Evolutionary conservation across 2,329 filamentous ascomycete species (phyloP).

Genomic region (Akanthomyces lecanii): DNA sequence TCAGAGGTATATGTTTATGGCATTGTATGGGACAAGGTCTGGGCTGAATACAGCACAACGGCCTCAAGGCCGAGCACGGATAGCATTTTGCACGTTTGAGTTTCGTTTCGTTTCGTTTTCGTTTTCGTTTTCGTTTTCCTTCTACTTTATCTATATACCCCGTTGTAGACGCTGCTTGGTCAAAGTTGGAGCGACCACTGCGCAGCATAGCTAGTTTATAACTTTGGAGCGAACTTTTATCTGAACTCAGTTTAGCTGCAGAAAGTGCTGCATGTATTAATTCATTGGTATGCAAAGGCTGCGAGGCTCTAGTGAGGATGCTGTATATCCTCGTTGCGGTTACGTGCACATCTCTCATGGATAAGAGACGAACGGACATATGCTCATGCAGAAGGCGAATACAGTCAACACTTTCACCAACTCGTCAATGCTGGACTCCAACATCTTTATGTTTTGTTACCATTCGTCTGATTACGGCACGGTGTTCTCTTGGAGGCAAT

Average conservation of each 20-base stretch:
- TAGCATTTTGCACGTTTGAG: background rate
- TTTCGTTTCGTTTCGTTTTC: background rate
- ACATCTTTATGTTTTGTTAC: too few species aligned
- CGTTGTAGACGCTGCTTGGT: background rate
- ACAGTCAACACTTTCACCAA: too few species aligned
- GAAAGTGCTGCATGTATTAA: too few species aligned
- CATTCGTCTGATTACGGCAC: too few species aligned
- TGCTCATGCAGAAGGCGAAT: too few species aligned
- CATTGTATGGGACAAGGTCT: background rate
- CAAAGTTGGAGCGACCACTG: background rate
- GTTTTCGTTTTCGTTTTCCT: background rate
- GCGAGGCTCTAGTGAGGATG: background rate
- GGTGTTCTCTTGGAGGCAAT: too few species aligned
- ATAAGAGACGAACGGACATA: too few species aligned
- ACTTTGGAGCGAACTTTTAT: background rate
- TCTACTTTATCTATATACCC: slow-evolving; percentile 15
- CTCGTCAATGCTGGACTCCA: too few species aligned
- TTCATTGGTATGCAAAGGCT: too few species aligned
- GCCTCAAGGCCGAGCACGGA: background rate
- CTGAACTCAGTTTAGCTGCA: background rate
- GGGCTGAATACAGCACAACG: background rate
- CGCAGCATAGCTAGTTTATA: background rate
- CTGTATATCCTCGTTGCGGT: too few species aligned
- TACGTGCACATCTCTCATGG: too few species aligned
- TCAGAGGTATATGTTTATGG: background rate